These are phyloP conservation scores for Candida sithepensis DNA, from an alignment of 805 yeast genomes.

Conservation along the genomic window DNA sequence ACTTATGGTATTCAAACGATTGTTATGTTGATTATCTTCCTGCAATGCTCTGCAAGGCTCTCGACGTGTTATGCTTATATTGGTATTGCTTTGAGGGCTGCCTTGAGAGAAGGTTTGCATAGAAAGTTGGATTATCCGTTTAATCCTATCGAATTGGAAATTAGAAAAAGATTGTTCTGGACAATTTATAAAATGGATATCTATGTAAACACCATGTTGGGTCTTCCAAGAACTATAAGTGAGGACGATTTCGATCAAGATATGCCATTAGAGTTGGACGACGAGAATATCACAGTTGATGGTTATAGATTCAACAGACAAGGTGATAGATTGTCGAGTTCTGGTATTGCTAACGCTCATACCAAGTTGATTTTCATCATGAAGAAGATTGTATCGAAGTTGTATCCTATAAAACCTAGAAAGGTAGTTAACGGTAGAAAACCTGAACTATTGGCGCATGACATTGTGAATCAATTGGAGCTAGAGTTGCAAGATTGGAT, in stretches of 20 bases:
- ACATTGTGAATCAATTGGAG: slow-evolving; percentile 59
- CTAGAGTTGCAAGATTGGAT: slow-evolving; percentile 70
- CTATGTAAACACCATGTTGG: slow-evolving; percentile 82
- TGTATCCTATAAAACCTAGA: slow-evolving; percentile 67
- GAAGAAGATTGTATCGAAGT: slow-evolving; percentile 63
- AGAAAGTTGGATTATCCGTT: slow-evolving; percentile 60
- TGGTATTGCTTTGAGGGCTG: slow-evolving; percentile 82
- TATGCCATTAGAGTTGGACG: slow-evolving; percentile 79
- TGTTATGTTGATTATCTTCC: slow-evolving; percentile 78
- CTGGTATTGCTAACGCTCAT: slow-evolving; percentile 83
- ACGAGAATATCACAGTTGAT: slow-evolving; percentile 74
- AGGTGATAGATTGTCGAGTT: slow-evolving; percentile 57
- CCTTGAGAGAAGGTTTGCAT: slow-evolving; percentile 79
- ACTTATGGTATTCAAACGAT: slow-evolving; percentile 79
- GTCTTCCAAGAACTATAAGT: slow-evolving; percentile 73
- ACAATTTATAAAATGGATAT: slow-evolving; percentile 88
- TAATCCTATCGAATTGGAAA: slow-evolving; percentile 78
- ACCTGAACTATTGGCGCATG: slow-evolving; percentile 32
- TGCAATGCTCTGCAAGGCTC: slow-evolving; percentile 84
- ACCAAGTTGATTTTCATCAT: slow-evolving; percentile 69
- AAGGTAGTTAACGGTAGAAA: slow-evolving; percentile 25
- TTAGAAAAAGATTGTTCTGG: slow-evolving; percentile 82
- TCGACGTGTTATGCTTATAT: slow-evolving; percentile 87
- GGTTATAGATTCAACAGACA: slow-evolving; percentile 42
- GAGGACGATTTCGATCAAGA: slow-evolving; percentile 86